Evolutionary conservation across 345 rosid genomes (phyloP).

Genomic region (Durio zibethinus): DNA sequence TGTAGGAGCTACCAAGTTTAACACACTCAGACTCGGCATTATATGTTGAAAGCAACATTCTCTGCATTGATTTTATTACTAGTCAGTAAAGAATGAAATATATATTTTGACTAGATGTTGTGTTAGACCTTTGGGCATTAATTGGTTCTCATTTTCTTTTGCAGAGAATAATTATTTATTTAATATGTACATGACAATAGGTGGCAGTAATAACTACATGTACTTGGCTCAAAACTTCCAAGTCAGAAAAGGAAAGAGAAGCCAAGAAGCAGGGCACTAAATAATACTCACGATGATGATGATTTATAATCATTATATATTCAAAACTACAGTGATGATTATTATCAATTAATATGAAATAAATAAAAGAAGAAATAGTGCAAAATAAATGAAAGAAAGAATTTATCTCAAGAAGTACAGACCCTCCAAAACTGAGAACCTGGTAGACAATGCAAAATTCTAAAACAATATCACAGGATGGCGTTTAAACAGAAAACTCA

Average conservation of each 20-base stretch:
- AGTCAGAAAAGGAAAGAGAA: background rate
- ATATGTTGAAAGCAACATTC: slow-evolving; percentile 35
- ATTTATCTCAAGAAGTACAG: too few relatives aligned
- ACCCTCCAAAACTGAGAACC: too few relatives aligned
- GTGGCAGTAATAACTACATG: background rate
- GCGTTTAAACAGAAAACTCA: background rate
- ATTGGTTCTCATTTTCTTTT: background rate
- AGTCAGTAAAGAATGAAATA: background rate
- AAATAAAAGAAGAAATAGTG: background rate
- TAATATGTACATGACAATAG: background rate
- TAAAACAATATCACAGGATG: background rate
- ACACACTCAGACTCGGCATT: slow-evolving; percentile 19
- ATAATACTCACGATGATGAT: background rate
- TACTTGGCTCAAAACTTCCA: background rate
- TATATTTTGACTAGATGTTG: background rate
- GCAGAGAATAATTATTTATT: background rate
- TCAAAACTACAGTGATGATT: background rate
- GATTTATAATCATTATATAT: background rate
- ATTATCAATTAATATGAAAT: background rate
- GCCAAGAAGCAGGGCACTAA: background rate
- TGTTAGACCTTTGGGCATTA: background rate
- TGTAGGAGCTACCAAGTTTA: slow-evolving; percentile 16
- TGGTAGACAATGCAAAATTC: background rate
- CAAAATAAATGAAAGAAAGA: too few relatives aligned
- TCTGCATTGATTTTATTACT: slow-evolving; percentile 29